Conservation (phyloP, 305 asterid genomes). For the Solanum hybrid region DNA sequence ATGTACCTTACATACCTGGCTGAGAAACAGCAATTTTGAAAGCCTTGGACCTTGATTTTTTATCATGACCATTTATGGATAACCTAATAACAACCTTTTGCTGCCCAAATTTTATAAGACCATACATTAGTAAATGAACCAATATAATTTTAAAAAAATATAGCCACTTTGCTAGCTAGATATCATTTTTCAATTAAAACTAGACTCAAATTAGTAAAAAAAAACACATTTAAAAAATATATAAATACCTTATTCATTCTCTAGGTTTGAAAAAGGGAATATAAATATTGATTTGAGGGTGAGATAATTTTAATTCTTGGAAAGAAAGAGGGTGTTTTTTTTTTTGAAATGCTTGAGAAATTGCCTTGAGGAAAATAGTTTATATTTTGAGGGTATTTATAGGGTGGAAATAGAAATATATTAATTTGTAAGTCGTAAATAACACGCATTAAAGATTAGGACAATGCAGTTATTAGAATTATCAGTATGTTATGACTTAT, state of each 20-base stretch:
- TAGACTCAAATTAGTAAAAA: not conserved
- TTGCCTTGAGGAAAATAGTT: not conserved
- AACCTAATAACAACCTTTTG: not conserved
- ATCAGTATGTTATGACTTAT: not conserved
- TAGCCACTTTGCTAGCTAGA: not conserved
- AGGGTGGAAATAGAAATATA: not conserved
- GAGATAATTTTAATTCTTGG: not conserved
- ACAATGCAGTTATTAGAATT: not conserved
- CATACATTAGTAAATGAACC: not conserved
- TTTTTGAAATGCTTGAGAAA: not conserved
- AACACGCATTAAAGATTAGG: not conserved
- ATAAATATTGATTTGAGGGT: not conserved
- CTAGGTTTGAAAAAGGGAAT: not conserved
- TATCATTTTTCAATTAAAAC: not conserved
- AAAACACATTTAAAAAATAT: not conserved
- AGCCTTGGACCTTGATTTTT: not conserved
- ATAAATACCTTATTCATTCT: not conserved
- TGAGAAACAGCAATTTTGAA: slow-evolving; percentile 5
- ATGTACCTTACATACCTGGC: not conserved
- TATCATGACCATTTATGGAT: not conserved
- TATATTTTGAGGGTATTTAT: not conserved
- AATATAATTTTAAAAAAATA: not conserved
- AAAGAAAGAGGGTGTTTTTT: not conserved
- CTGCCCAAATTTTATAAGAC: not conserved
- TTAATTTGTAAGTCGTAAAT: not conserved